Evolutionary conservation across 345 rosid genomes (phyloP).

Genomic region (Microcos paniculata): DNA sequence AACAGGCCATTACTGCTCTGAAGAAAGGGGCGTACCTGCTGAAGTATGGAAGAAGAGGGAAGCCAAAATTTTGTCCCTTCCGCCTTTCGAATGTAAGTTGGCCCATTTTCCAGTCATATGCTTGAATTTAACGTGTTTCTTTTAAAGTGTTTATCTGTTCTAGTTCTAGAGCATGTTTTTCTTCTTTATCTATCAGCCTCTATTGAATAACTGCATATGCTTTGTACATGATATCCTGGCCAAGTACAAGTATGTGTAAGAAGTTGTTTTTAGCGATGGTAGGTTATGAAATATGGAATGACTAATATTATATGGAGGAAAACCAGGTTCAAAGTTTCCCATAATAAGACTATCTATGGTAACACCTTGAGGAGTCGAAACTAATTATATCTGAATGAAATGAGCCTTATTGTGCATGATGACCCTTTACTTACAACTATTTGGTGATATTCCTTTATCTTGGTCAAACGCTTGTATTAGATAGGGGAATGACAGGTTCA

Average conservation of each 20-base stretch:
- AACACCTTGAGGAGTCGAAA: background rate
- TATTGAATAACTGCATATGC: background rate
- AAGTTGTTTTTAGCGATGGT: background rate
- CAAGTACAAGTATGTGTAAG: background rate
- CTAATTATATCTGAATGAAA: background rate
- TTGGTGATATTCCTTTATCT: background rate
- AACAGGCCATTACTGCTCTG: conserved; percentile 92
- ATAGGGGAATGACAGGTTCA: background rate
- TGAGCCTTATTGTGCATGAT: background rate
- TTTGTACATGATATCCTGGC: background rate
- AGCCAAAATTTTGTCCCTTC: conserved; percentile 97
- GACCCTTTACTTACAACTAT: background rate
- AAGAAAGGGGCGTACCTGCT: conserved; percentile 95
- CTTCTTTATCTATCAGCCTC: background rate
- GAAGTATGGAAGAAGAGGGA: conserved; percentile 97
- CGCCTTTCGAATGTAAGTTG: conserved; percentile 92
- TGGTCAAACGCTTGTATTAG: background rate
- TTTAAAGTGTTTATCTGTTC: background rate
- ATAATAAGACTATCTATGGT: background rate
- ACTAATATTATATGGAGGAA: background rate
- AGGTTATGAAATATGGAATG: conserved; percentile 5
- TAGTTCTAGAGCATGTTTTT: background rate
- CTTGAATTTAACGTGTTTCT: background rate
- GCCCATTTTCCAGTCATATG: background rate
- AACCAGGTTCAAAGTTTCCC: background rate